Base-by-base conservation (phyloP, 805 yeast species). In the Blastobotrys americana region DNA sequence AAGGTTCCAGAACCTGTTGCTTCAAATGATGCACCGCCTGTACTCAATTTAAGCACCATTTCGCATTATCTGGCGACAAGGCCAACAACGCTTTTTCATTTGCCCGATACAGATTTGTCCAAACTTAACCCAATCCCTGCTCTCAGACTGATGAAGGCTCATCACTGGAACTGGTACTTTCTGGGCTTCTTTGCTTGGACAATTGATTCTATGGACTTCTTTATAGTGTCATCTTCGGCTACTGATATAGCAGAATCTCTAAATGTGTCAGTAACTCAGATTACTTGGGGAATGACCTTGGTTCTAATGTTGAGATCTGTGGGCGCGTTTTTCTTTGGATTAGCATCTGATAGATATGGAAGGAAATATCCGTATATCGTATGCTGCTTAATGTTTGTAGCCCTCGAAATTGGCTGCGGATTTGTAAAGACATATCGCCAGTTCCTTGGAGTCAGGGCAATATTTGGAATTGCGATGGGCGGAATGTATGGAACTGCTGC, bases 391-490 rank as follows among this genome's bases (percentile, higher is more conserved):
- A 58, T 77, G 31, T 75, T 82, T 57, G 66, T 73, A 38, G 70
- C 68, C 27, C 65, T 80, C 43, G 83, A 82, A 56, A 68, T 82
- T 33, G 84, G 82, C 19, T 71, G 82, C n/a, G 84, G 84, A 1
- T 81, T 80, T 53, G 76, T 74, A 36, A 62, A 73, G 44, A 78
- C 79, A 2, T 78, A 70, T 54, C 42, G 60, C 38, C 80, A 78
- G 56, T 81, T 81, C 52, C 57, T 78, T 34, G 83, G 71, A 2
- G 74, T 77, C 2, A 67, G 87, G 42, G 80, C 84, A 2, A 51
- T 79, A n/a, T 81, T 78, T 57, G 88, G 88, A 37, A 64, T 80
- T 40, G 73, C 78, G 34, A 78, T 81, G 84, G 87, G 86, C 34
- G 86, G 85, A 40, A 66, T 78, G 45, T 82, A 72, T 56, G 84